A percentile compares a stretch with the other conserved stretches of the same genome.
Evolutionary conservation across 2,329 filamentous ascomycete species (phyloP).

Genomic region (Botrytis fragariae): DNA sequence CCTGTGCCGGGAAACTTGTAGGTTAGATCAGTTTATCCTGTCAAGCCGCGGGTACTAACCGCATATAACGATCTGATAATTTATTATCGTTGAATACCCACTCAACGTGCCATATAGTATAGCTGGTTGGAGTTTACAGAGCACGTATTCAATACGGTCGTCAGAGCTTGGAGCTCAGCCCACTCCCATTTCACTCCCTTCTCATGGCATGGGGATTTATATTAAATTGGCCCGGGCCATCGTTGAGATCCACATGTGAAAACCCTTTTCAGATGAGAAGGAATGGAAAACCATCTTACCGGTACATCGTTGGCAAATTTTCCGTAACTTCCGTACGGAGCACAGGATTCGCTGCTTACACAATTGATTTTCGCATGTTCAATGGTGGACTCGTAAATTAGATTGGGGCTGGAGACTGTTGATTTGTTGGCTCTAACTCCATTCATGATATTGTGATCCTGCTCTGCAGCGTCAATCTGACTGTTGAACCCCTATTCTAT

Average conservation of each 20-base stretch:
- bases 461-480: background rate
- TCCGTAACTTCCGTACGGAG: background rate
- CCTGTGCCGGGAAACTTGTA: background rate
- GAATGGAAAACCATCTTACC: background rate
- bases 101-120: background rate
- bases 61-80: background rate
- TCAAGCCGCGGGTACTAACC: background rate
- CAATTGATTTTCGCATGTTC: background rate
- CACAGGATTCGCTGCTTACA: background rate
- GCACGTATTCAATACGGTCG: background rate
- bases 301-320: background rate
- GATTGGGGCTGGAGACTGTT: background rate
- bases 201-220: background rate
- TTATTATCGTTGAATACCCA: background rate
- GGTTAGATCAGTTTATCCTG: background rate
- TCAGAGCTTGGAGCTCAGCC: background rate
- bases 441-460: background rate
- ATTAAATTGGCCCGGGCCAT: background rate
- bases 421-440: background rate
- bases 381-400: background rate
- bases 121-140: background rate
- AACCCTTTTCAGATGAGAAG: background rate
- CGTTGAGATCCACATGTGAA: background rate
- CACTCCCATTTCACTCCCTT: background rate
- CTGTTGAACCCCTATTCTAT: constrained; percentile 3